Evolutionary conservation across 23 red algal species (phyloP).

Genomic region (Gracilaria gracilis): DNA sequence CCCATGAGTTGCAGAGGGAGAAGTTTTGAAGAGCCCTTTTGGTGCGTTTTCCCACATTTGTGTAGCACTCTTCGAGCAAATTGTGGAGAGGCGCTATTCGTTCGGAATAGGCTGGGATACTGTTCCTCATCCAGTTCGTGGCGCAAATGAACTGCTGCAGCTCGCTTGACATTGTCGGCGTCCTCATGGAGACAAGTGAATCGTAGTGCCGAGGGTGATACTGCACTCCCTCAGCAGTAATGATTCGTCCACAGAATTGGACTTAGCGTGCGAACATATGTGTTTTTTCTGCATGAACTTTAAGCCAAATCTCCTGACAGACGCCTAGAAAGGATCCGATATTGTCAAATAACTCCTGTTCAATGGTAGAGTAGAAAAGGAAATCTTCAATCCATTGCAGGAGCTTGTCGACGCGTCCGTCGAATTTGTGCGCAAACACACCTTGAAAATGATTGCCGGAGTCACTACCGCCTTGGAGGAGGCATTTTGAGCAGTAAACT

Average conservation of each 20-base stretch:
- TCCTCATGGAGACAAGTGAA: neutral
- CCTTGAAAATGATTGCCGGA: slow-evolving; percentile 60
- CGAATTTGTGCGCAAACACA: slow-evolving; percentile 2
- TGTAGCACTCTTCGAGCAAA: slow-evolving; percentile 20
- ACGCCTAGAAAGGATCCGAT: neutral
- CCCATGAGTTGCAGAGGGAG: neutral
- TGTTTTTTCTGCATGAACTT: slow-evolving; percentile 43
- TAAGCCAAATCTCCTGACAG: slow-evolving; percentile 19
- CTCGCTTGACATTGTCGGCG: neutral
- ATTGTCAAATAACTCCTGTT: slow-evolving; percentile 13
- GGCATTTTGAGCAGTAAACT: neutral
- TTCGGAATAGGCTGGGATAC: slow-evolving; percentile 7
- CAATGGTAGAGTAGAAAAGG: neutral
- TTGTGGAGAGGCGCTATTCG: slow-evolving; percentile 3
- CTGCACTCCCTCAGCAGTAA: neutral
- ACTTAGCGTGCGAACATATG: neutral
- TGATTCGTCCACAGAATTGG: slow-evolving; percentile 15
- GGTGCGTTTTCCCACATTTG: neutral
- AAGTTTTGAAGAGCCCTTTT: neutral
- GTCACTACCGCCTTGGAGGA: slow-evolving; percentile 30
- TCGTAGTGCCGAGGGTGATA: slow-evolving; percentile 1
- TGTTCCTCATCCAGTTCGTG: slow-evolving; percentile 22
- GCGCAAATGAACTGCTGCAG: slow-evolving; percentile 43
- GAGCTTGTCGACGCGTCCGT: neutral
- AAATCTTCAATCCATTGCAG: slow-evolving; percentile 59